These are phyloP conservation scores for Jimgerdemannia flammicorona DNA, from an alignment of 192 early-diverging fungal genomes.

Conservation along the genomic window DNA sequence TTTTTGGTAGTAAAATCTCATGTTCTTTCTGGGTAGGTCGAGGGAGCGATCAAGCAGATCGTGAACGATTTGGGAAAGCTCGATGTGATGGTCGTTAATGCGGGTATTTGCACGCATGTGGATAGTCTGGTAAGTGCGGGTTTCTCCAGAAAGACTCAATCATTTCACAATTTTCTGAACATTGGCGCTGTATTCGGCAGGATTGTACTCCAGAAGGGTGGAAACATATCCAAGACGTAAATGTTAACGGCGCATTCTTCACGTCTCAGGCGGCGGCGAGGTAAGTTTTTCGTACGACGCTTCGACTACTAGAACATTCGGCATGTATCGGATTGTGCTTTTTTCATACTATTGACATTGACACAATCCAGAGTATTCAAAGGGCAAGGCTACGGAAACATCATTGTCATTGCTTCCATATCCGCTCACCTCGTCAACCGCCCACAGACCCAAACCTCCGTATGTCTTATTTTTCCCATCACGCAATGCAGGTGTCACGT, in stretches of 20 bases:
- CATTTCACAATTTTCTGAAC: too few species aligned
- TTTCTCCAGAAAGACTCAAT: too few species aligned
- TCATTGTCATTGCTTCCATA: constrained; percentile 28
- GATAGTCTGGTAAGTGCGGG: constrained; percentile 4
- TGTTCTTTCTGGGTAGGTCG: background rate
- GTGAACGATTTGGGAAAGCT: constrained; percentile 26
- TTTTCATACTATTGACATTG: too few species aligned
- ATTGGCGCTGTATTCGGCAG: constrained; percentile 5
- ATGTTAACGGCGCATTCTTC: constrained; percentile 33
- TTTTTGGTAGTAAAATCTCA: too few species aligned
- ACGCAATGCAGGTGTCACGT: too few species aligned
- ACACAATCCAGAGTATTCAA: too few species aligned
- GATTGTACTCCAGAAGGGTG: constrained; percentile 18
- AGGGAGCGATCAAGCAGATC: constrained; percentile 9
- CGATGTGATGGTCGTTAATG: constrained; percentile 33
- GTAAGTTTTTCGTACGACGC: constrained; percentile 2
- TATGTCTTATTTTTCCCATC: constrained; percentile 8
- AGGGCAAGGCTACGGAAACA: constrained; percentile 15
- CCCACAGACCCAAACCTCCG: constrained; percentile 23
- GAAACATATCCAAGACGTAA: constrained; percentile 26
- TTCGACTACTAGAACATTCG: too few species aligned
- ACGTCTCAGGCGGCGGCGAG: constrained; percentile 24
- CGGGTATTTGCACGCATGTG: constrained; percentile 24
- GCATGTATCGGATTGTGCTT: constrained; percentile 7
- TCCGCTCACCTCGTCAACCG: constrained; percentile 26